Conservation (phyloP, 2,329 filamentous ascomycete genomes). For the Arthrobotrys iridis region DNA sequence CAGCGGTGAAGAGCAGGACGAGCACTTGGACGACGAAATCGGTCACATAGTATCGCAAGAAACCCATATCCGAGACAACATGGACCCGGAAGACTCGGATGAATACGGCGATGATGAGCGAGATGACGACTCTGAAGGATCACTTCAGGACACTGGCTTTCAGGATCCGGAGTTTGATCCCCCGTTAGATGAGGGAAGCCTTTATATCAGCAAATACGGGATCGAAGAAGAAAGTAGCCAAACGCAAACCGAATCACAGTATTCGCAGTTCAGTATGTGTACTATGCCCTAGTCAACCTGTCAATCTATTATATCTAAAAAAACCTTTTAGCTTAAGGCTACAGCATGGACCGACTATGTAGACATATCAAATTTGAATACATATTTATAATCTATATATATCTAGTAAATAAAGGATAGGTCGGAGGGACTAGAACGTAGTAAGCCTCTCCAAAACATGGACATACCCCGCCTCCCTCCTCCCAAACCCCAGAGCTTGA, state of each 20-base stretch:
- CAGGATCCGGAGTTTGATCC: background rate
- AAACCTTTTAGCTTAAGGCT: too few relatives aligned
- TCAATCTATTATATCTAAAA: too few relatives aligned
- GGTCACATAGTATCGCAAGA: background rate
- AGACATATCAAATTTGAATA: too few relatives aligned
- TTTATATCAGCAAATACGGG: background rate
- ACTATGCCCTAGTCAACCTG: too few relatives aligned
- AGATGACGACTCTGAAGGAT: background rate
- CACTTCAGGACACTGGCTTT: background rate
- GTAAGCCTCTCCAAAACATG: slow-evolving; percentile 24
- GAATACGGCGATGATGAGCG: background rate
- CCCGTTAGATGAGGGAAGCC: background rate
- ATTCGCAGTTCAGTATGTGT: too few relatives aligned
- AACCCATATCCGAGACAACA: background rate
- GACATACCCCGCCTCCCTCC: slow-evolving; percentile 10
- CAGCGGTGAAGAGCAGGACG: background rate
- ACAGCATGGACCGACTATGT: too few relatives aligned
- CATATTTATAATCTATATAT: too few relatives aligned
- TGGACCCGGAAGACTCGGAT: background rate
- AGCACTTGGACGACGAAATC: background rate
- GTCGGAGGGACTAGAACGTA: background rate
- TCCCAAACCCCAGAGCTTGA: slow-evolving; percentile 17
- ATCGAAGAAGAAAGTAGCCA: background rate
- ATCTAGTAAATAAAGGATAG: too few relatives aligned
- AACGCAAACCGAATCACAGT: background rate